Base-by-base conservation (phyloP, 768 basidiomycete species). In the Phlebiopsis flavidoalba region DNA sequence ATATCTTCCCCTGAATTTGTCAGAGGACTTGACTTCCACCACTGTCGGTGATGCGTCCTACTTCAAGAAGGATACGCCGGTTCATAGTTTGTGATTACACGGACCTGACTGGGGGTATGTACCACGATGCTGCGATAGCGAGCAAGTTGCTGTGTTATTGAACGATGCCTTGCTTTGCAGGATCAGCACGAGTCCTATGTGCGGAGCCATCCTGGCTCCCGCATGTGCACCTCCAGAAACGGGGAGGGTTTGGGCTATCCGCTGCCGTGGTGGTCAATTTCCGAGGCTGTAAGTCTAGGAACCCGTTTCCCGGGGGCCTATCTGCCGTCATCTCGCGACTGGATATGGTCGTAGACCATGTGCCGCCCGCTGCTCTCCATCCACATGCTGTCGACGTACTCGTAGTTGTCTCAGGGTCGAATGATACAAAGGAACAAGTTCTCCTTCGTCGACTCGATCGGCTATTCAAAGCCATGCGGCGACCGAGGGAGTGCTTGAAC, bases 141-240 rank as follows among this genome's bases (percentile, higher is more conserved):
- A 11, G 17, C 45, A 11, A 24, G 54, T 43, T 61, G 49, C 46
- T 24, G 21, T 24, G 60, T 52, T 64, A 50, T 60, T 59, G 49
- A 26, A 24, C 40, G 40, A 11, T 47, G 14, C 31, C 22, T 2
- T 55, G 35, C 43, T 47, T n/a, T 60, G 56, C 63, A 93, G 91
- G 92, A 43, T 93, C 91, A n/a, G 19, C 85, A 96, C 70, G 96
- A 96, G 78, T 80, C 87, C 19, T 98, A 97, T 69, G 91, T 97
- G 48, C 80, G 93, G n/a, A 63, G 86, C 90, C 31, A 80, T 97
- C 50, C 77, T 98, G 3, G 81, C 83, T 53, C 87, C 84, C 60
- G 88, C 87, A 14, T 88, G 88, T 70, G 79, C 79, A 31, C 81
- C 90, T 26, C 80, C 86, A 7, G 80, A 82, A n/a, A 46, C 78